These are phyloP conservation scores for Mallotus repandus DNA, from an alignment of 441 rosid species.

Conservation along the genomic window DNA sequence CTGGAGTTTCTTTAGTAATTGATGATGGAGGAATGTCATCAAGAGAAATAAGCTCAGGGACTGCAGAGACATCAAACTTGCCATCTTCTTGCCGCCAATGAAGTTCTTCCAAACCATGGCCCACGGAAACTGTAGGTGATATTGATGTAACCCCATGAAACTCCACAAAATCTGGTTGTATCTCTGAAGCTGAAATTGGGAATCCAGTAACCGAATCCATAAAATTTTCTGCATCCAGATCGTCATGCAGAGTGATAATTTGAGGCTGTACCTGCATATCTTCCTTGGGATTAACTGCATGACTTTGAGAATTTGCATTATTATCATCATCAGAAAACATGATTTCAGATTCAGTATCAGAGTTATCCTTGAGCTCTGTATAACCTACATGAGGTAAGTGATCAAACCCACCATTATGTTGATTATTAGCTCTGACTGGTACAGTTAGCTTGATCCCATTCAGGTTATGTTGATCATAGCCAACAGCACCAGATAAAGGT, in stretches of 20 bases:
- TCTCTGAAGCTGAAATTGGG: slow-evolving; percentile 27
- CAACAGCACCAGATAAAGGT: slow-evolving; percentile 21
- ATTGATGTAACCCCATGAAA: slow-evolving; percentile 14
- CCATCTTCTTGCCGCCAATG: slow-evolving; percentile 34
- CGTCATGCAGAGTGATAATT: slow-evolving; percentile 33
- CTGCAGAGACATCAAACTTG: slow-evolving; percentile 25
- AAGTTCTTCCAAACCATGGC: slow-evolving; percentile 42
- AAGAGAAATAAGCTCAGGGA: slow-evolving; percentile 38
- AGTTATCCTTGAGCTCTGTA: slow-evolving; percentile 57
- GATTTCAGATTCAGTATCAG: slow-evolving; percentile 60
- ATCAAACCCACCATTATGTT: slow-evolving; percentile 27
- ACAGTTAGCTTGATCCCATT: slow-evolving; percentile 24
- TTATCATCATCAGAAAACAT: slow-evolving; percentile 35
- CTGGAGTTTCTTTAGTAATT: slow-evolving; percentile 24
- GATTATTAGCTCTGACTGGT: slow-evolving; percentile 26
- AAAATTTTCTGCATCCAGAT: slow-evolving; percentile 41
- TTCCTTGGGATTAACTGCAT: slow-evolving; percentile 25
- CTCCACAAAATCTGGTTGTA: slow-evolving; percentile 31
- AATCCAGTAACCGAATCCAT: slow-evolving; percentile 39
- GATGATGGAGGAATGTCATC: slow-evolving; percentile 32
- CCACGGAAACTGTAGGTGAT: slow-evolving; percentile 16
- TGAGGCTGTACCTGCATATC: slow-evolving; percentile 39
- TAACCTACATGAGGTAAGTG: slow-evolving; percentile 61
- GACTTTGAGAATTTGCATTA: slow-evolving; percentile 22
- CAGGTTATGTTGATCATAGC: slow-evolving; percentile 23